These are phyloP conservation scores for Pseudozyma thailandica DNA, from an alignment of 1,284 basidiomycete species.

Conservation along the genomic window DNA sequence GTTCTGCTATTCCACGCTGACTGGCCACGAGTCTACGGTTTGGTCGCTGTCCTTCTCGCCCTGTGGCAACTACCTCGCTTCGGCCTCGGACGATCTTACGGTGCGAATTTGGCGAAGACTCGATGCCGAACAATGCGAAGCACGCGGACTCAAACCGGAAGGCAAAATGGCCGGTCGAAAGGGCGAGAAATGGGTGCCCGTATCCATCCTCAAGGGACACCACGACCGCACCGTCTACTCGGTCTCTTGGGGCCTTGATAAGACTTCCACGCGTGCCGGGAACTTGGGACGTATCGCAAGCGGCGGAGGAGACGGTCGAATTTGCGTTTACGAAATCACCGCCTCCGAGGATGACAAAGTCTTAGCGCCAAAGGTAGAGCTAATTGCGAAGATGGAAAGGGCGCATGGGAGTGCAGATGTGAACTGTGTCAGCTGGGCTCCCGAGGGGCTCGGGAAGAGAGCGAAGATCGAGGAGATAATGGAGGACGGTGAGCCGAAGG, in stretches of 20 bases:
- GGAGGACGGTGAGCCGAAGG: slow-evolving; percentile 51
- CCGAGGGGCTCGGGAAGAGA: slow-evolving; percentile 35
- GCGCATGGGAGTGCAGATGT: slow-evolving; percentile 81
- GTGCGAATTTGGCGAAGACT: slow-evolving; percentile 71
- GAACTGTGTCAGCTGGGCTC: slow-evolving; percentile 81
- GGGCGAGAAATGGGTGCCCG: slow-evolving; percentile 68
- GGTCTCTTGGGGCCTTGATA: slow-evolving; percentile 75
- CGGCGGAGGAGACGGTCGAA: slow-evolving; percentile 79
- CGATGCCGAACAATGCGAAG: slow-evolving; percentile 59
- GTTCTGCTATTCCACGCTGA: slow-evolving; percentile 84
- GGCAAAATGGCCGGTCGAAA: slow-evolving; percentile 58
- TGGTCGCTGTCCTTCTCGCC: slow-evolving; percentile 87
- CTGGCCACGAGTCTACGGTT: slow-evolving; percentile 82
- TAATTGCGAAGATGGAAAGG: slow-evolving; percentile 67
- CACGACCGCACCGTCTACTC: slow-evolving; percentile 83
- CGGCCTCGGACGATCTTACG: slow-evolving; percentile 80
- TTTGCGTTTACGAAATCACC: slow-evolving; percentile 78
- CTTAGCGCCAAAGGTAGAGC: slow-evolving; percentile 37
- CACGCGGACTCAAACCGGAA: slow-evolving; percentile 54
- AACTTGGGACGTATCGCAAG: slow-evolving; percentile 78
- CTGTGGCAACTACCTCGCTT: slow-evolving; percentile 83
- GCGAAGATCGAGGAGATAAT: slow-evolving; percentile 42
- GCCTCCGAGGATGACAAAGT: slow-evolving; percentile 26
- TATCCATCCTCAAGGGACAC: slow-evolving; percentile 63
- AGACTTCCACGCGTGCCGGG: slow-evolving; percentile 30